phyloP scores from a whole-genome alignment of 192 early-diverging fungal genomes.

The Entomortierella beljakovae region DNA sequence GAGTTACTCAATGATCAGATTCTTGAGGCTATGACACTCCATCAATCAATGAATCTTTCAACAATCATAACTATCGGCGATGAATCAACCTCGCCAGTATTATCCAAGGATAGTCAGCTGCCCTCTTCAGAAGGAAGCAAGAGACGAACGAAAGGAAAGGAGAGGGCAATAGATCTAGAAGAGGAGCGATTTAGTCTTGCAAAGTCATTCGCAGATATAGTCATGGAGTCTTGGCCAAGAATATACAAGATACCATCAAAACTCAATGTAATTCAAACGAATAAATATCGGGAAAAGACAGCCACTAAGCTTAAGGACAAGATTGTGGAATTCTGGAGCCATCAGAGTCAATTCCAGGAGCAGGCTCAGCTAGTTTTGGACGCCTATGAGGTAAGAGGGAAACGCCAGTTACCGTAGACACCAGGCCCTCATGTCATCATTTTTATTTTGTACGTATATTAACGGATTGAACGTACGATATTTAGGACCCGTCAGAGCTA shows the following conservation, averaged over 20 bases:
- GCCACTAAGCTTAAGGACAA: conserved; percentile 24
- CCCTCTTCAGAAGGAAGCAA: background rate
- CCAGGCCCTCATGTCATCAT: background rate
- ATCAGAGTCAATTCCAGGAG: conserved; percentile 32
- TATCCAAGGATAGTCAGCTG: background rate
- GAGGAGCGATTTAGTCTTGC: conserved; percentile 13
- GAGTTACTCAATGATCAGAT: conserved; percentile 36
- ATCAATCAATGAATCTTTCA: background rate
- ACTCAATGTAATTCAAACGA: conserved; percentile 6
- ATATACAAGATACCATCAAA: conserved; percentile 24
- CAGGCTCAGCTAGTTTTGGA: conserved; percentile 29
- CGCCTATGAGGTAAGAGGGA: conserved; percentile 24
- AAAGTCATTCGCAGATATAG: conserved; percentile 18
- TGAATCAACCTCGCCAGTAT: background rate
- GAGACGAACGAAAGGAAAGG: conserved; percentile 11
- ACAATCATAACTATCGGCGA: too few relatives aligned
- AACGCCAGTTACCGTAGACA: background rate
- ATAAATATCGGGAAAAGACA: conserved; percentile 18
- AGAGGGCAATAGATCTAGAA: conserved; percentile 24
- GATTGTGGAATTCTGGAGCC: conserved; percentile 29
- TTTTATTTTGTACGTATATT: background rate
- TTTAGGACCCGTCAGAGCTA: conserved; percentile 34
- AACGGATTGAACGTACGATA: too few relatives aligned
- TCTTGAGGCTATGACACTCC: conserved; percentile 25
- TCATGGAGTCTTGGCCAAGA: conserved; percentile 25